These are phyloP conservation scores for Phytopythium aichiense DNA, from an alignment of 352 stramenopile species.

Conservation along the genomic window DNA sequence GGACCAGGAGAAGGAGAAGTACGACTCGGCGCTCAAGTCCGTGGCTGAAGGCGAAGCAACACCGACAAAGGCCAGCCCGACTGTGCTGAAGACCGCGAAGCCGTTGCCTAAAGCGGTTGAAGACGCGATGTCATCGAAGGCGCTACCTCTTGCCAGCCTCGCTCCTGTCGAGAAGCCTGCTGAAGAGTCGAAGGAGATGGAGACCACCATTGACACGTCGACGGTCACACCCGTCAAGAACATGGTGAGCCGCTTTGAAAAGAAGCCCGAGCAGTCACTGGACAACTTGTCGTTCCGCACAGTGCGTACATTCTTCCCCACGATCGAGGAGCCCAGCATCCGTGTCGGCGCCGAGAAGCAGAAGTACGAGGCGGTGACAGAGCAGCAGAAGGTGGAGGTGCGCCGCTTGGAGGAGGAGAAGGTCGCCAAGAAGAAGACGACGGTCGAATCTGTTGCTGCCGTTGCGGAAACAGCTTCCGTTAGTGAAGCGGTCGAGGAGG, in stretches of 20 bases:
- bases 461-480: not conserved
- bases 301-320: conserved; percentile 47
- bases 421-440: conserved; percentile 5
- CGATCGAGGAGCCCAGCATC: conserved; percentile 35
- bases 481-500: not conserved
- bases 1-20: conserved; percentile 30
- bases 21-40: conserved; percentile 17
- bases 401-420: conserved; percentile 14
- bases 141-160: not conserved
- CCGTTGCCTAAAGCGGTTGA: not conserved
- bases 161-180: not conserved
- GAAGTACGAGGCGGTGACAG: conserved; percentile 50
- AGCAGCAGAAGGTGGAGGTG: conserved; percentile 30
- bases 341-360: conserved; percentile 41
- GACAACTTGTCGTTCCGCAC: conserved; percentile 49
- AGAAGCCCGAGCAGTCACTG: conserved; percentile 37
- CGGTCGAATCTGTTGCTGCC: not conserved
- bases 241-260: conserved; percentile 42
- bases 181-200: not conserved
- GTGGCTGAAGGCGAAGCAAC: conserved; percentile 19
- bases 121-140: not conserved
- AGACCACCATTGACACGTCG: not conserved
- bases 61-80: conserved; percentile 1
- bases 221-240: conserved; percentile 21
- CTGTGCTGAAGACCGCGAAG: not conserved